Percentiles rank a stretch among this genome's conserved stretches.
These are phyloP conservation scores for Yarrowia sp. DNA, from an alignment of 805 yeast species.

Conservation along the genomic window DNA sequence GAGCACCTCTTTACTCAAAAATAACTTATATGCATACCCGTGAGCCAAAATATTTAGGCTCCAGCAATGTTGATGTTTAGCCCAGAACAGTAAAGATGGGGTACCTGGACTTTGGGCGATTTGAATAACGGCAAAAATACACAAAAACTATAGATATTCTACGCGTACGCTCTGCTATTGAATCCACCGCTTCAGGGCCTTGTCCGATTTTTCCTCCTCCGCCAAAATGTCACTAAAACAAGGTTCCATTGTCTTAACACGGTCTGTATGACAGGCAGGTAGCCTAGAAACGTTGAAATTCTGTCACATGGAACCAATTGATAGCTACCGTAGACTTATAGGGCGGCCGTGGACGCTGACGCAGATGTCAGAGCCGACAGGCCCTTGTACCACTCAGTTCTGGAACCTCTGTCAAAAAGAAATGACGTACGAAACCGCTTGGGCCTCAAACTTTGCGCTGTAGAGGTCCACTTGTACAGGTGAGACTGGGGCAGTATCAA, in stretches of 20 bases:
- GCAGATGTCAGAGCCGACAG: not conserved
- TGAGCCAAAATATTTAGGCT: slow-evolving; percentile 7
- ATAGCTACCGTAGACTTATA: not conserved
- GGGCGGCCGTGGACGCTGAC: not conserved
- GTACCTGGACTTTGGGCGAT: not conserved
- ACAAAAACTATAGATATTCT: not conserved
- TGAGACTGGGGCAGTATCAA: slow-evolving; percentile 6
- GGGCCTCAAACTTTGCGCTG: slow-evolving; percentile 19
- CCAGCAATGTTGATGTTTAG: slow-evolving; percentile 18
- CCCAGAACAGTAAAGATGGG: slow-evolving; percentile 23
- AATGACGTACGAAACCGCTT: not conserved
- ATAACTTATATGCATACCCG: slow-evolving; percentile 23
- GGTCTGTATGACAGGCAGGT: slow-evolving; percentile 5
- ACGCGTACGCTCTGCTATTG: too few species aligned
- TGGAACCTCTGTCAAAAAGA: not conserved
- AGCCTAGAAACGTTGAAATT: not conserved
- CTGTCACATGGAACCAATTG: not conserved
- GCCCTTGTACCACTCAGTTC: not conserved
- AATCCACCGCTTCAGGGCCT: too few species aligned
- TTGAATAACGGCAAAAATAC: not conserved
- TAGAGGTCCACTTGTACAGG: slow-evolving; percentile 2
- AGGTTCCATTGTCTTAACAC: slow-evolving; percentile 9
- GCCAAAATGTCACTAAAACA: not conserved
- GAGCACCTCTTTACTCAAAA: slow-evolving; percentile 9
- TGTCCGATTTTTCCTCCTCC: not conserved